Evolutionary conservation across 2,329 filamentous ascomycete genomes (phyloP), one percentile per base, ranked within the genome.

Genomic region (Venturia effusa): DNA sequence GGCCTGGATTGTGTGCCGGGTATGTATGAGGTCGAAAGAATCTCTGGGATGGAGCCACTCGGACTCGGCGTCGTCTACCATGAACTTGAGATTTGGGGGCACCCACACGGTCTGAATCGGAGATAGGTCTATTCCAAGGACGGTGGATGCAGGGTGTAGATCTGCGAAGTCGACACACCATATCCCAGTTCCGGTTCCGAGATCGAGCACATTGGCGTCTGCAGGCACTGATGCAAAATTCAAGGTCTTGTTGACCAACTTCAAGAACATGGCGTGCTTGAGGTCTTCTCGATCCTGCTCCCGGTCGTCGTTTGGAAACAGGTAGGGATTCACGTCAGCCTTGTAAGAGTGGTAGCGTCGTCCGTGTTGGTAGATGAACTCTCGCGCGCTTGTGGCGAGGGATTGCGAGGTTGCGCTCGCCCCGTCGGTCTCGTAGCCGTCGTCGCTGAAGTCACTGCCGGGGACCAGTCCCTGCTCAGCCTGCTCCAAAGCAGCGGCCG

Each of bases 21-120:
- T 70, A 78, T 82, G 77, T 77, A 87, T 81, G 67, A 82, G 81
- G 70, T 87, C 84, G 69, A 83, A 86, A 13, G 71, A 71, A 61
- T 80, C 30, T 6, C 24, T 24, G 19, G 54, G 54, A 34, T 61
- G 45, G 15, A 64, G 83, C 60, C 65, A 63, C 27, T 62, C 60
- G 43, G 32, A 30, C 24, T 61, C 59, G 17, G 57, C 41, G 59
- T 78, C 75, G 61, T 79, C 77, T 64, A 79, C 71, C 66, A 76
- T 70, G 61, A 79, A 78, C 13, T 70, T 67, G 8, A 76, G 68
- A 65, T 78, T 78, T 0, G 73, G 74, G 0, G 76, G 76, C 27
- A 80, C 71, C 71, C 76, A 73, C 43, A 69, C 71, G 0, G 78
- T 76, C 61, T 80, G 78, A 13, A 75, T 74, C 1, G 75, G 74